Conservation (phyloP, 352 stramenopile species). For the Globisporangium rhizosaccharum region DNA sequence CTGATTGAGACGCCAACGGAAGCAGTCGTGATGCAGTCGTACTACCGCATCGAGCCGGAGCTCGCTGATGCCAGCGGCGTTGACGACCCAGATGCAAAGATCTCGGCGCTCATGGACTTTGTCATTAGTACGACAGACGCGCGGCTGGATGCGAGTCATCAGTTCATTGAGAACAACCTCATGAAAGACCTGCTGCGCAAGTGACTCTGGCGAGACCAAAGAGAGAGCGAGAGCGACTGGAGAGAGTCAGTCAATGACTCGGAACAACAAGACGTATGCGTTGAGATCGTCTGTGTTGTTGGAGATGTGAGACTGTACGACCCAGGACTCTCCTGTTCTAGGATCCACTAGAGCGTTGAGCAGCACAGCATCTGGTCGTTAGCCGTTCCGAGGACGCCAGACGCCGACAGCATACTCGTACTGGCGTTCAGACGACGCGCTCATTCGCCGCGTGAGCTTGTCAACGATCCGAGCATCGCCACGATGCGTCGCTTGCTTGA, state of each 20-base stretch:
- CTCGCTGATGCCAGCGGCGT: not conserved
- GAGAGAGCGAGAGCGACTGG: no score
- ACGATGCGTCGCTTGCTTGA: not conserved
- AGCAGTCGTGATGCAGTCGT: conserved; percentile 15
- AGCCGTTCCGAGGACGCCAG: no score
- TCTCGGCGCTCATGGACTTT: conserved; percentile 15
- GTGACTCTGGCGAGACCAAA: not conserved
- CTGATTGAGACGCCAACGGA: conserved; percentile 2
- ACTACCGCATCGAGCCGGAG: conserved; percentile 12
- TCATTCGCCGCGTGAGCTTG: not conserved
- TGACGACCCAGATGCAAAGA: conserved; percentile 7
- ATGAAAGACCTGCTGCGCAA: conserved; percentile 4
- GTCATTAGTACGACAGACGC: conserved; percentile 12
- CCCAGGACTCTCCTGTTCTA: no score
- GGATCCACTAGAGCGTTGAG: no score
- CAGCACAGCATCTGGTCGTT: no score
- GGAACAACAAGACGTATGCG: no score
- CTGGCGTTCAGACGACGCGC: no score
- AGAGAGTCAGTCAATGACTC: no score
- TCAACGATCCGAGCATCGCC: not conserved
- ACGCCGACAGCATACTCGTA: no score
- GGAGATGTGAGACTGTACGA: no score
- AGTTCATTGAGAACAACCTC: conserved; percentile 16
- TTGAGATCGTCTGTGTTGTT: no score
- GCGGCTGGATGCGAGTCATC: conserved; percentile 10